A percentile compares a stretch with the other conserved stretches of the same genome.
phyloP scores from a whole-genome alignment of 768 basidiomycete species.

The Mycena vitilis region DNA sequence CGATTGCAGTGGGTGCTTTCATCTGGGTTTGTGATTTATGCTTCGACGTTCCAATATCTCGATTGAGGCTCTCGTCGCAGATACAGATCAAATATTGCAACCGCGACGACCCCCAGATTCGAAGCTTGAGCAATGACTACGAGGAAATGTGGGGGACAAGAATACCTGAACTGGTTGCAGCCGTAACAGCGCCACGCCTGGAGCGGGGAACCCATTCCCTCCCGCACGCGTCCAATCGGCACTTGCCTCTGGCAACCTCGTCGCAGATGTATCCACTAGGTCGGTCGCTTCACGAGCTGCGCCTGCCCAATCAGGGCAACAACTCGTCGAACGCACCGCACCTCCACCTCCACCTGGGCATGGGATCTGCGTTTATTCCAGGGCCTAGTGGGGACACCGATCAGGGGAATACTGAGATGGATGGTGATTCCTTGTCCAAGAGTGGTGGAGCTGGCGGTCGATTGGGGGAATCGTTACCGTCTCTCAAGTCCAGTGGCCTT shows the following conservation, averaged over 20 bases:
- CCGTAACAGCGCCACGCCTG: slow-evolving; percentile 41
- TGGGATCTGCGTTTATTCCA: slow-evolving; percentile 27
- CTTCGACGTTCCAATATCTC: slow-evolving; percentile 8
- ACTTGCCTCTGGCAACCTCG: slow-evolving; percentile 31
- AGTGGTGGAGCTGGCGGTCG: slow-evolving; percentile 43
- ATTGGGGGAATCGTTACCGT: slow-evolving; percentile 65
- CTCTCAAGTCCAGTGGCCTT: slow-evolving; percentile 79
- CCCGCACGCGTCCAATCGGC: slow-evolving; percentile 26
- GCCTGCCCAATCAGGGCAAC: slow-evolving; percentile 45
- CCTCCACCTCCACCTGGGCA: slow-evolving; percentile 29
- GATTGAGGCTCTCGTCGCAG: slow-evolving; percentile 46
- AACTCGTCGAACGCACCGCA: slow-evolving; percentile 34
- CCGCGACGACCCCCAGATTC: slow-evolving; percentile 64
- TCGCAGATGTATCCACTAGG: slow-evolving; percentile 48
- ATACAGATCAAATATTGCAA: slow-evolving; percentile 74
- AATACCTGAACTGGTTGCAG: slow-evolving; percentile 61
- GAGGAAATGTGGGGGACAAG: slow-evolving; percentile 76
- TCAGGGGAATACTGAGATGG: slow-evolving; percentile 27
- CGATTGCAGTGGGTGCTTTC: slow-evolving; percentile 64
- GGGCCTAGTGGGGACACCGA: slow-evolving; percentile 36
- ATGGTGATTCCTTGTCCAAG: slow-evolving; percentile 38
- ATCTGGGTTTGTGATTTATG: slow-evolving; percentile 66
- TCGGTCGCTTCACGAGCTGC: slow-evolving; percentile 50
- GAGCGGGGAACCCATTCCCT: slow-evolving; percentile 30
- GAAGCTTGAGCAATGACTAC: slow-evolving; percentile 71